Percentiles rank a stretch among this genome's conserved stretches.
These are phyloP conservation scores for Pulveroboletus sp. DNA, from an alignment of 768 basidiomycete species.

Conservation along the genomic window DNA sequence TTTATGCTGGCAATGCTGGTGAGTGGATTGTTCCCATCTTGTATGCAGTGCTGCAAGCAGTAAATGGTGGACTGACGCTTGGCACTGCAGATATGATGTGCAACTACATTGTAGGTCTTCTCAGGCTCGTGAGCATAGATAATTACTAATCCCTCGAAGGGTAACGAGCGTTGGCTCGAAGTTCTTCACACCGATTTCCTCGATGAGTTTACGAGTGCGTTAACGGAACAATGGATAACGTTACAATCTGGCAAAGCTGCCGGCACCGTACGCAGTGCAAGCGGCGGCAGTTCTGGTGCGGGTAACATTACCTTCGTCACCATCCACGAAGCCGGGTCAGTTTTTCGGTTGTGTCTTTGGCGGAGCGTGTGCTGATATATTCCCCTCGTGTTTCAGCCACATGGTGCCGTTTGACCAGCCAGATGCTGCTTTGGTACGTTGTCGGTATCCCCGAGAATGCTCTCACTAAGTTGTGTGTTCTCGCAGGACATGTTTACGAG, in stretches of 20 bases:
- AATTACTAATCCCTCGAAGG: slow-evolving; percentile 34
- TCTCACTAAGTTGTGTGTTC: neutral
- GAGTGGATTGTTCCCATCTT: slow-evolving; percentile 19
- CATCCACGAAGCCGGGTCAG: slow-evolving; percentile 77
- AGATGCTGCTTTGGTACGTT: slow-evolving; percentile 70
- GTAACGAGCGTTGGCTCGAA: slow-evolving; percentile 74
- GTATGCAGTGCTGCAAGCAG: neutral
- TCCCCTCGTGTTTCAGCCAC: slow-evolving; percentile 45
- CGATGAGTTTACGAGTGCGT: slow-evolving; percentile 50
- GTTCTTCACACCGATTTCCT: slow-evolving; percentile 58
- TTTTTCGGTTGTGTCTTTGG: neutral
- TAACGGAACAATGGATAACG: slow-evolving; percentile 54
- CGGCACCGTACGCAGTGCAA: slow-evolving; percentile 69
- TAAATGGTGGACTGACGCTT: slow-evolving; percentile 12
- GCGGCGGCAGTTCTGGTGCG: slow-evolving; percentile 55
- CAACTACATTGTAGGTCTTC: slow-evolving; percentile 61
- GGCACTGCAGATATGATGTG: slow-evolving; percentile 71
- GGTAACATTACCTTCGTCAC: slow-evolving; percentile 85
- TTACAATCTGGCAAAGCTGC: slow-evolving; percentile 47
- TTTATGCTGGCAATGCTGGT: slow-evolving; percentile 88
- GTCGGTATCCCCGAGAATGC: neutral
- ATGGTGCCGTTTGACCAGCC: slow-evolving; percentile 93
- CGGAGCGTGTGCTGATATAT: slow-evolving; percentile 1
- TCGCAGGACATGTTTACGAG: slow-evolving; percentile 54
- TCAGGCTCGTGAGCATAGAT: neutral